Base-by-base conservation (phyloP, 148 eudicot species). In the Camellia sinensis region DNA sequence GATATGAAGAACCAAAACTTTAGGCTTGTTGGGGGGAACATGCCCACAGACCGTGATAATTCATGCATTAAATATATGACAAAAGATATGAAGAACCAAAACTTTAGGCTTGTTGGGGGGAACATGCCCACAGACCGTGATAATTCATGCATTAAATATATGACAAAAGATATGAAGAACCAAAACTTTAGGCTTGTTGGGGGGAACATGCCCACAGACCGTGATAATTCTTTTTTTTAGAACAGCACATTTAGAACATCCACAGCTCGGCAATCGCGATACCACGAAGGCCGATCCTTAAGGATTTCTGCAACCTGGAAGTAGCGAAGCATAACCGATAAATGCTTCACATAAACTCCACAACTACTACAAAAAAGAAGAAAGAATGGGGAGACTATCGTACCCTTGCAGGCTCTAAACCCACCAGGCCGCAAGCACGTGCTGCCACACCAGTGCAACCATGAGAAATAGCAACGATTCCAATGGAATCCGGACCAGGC, bases 401-500 rank as follows among this genome's bases (percentile, higher is more conserved):
- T 86, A 96, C 99, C 92, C 99, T 89, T 75, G 98, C 92, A 84
- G 99, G 98, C 86, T 96, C 99, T 81, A 96, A 88, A 83, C 99
- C 95, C 86, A 96, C 97, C 70, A 96, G 91, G 87, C 99, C 99
- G 50, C 99, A 96, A 80, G 98, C 99, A 83, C 99, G 89, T 87
- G 98, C 99, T 86, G 99, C 99, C 89, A 96, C 93, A 70, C 99
- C 99, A 91, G 97, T 76, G 97, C 98, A 96, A 92, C 99, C 98
- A 90, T 94, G 94, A 90, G 99, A 94, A 90, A 96, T 96, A 94
- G 99, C 98, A 83, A 96, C 90, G 93, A 96, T 96, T 96, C 99
- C 99, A 94, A 93, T 91, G 99, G 99, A 96, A 96, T 96, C 98
- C 99, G 99, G 99, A 96, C 99, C 99, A 96, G 99, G 99, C 99